These are phyloP conservation scores for Fusarium metavorans DNA, from an alignment of 2,329 filamentous ascomycete genomes.

Conservation along the genomic window DNA sequence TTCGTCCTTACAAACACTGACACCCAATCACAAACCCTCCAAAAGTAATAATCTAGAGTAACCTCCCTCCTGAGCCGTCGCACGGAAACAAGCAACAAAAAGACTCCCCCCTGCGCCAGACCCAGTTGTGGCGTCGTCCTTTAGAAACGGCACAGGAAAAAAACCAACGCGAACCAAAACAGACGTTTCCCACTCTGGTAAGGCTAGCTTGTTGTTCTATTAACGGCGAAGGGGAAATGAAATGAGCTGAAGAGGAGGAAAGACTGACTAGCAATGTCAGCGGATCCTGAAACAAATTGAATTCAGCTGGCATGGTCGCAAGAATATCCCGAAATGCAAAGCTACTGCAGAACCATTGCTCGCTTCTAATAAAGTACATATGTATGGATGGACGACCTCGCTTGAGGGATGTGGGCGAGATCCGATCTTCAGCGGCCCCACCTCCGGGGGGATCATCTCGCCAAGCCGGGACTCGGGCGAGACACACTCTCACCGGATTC, in stretches of 20 bases:
- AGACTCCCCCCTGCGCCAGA: neutral
- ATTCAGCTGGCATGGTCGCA: neutral
- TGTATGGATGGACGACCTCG: neutral
- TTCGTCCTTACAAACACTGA: neutral
- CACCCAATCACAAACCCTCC: neutral
- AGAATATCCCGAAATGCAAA: conserved; percentile 3
- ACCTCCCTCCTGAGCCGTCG: conserved; percentile 2
- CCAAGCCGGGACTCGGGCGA: neutral
- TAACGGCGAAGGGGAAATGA: neutral
- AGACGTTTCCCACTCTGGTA: neutral
- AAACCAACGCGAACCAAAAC: neutral
- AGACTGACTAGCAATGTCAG: neutral
- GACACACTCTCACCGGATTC: neutral
- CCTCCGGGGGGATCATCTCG: neutral
- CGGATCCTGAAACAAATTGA: conserved; percentile 1
- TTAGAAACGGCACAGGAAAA: neutral
- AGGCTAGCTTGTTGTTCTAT: neutral
- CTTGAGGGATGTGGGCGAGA: neutral
- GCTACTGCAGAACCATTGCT: neutral
- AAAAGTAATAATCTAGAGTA: neutral
- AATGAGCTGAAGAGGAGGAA: neutral
- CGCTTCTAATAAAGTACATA: neutral
- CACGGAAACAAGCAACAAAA: neutral
- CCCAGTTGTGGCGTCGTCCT: conserved; percentile 14
- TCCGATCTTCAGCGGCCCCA: conserved; percentile 13